These are phyloP conservation scores for Nothophytophthora sp. DNA, from an alignment of 352 stramenopile species.

Conservation along the genomic window DNA sequence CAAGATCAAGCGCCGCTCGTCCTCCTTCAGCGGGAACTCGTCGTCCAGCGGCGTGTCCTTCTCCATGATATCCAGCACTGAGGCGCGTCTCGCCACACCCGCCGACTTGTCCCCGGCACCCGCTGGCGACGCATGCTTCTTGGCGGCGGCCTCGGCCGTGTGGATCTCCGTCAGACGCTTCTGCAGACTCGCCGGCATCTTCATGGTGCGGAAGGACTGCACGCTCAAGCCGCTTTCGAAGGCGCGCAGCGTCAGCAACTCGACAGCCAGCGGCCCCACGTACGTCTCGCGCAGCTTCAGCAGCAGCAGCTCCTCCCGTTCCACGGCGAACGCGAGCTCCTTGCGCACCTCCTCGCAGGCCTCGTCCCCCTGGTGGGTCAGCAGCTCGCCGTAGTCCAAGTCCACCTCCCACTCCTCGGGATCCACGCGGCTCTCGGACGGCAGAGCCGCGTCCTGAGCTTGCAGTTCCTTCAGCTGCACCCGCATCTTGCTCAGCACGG, in stretches of 20 bases:
- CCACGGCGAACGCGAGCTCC: conserved; percentile 78
- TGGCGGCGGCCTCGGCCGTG: conserved; percentile 22
- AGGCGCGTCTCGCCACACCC: conserved; percentile 19
- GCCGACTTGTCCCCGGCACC: neutral
- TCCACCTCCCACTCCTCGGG: conserved; percentile 88
- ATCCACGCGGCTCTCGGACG: conserved; percentile 57
- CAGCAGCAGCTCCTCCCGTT: conserved; percentile 82
- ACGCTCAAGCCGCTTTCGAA: conserved; percentile 71
- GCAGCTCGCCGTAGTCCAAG: conserved; percentile 78
- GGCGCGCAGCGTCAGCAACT: conserved; percentile 69
- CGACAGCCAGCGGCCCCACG: conserved; percentile 69
- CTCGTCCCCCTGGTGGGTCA: conserved; percentile 64
- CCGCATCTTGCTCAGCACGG: conserved; percentile 84
- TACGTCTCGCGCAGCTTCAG: conserved; percentile 86
- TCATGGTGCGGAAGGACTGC: conserved; percentile 82
- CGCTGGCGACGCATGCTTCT: conserved; percentile 3
- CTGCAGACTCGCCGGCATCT: conserved; percentile 65
- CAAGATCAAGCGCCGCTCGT: conserved; percentile 53
- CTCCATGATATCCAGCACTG: conserved; percentile 73
- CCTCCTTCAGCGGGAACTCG: conserved; percentile 60
- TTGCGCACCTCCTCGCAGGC: conserved; percentile 89
- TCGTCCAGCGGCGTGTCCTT: conserved; percentile 47
- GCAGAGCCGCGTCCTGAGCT: conserved; percentile 54
- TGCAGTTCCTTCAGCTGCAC: conserved; percentile 74
- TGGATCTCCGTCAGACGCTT: conserved; percentile 78